Evolutionary conservation across 2,329 filamentous ascomycete species (phyloP), one percentile per base, ranked within the genome.

Genomic region (Xylariaceae sp.): DNA sequence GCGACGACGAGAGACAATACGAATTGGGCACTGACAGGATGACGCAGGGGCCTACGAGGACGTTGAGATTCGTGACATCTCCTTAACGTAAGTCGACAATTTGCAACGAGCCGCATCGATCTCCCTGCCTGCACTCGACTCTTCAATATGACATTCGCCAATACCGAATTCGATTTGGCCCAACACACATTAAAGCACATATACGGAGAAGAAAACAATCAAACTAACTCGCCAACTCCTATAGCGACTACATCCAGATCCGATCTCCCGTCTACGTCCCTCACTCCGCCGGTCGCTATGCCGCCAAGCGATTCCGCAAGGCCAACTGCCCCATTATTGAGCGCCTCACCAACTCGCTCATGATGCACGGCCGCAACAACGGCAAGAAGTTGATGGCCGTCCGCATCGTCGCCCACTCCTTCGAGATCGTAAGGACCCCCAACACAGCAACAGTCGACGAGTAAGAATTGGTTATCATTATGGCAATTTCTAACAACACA

Each of bases 321-420:
- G 94, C 95, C 76, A 95, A 97, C 86, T 99, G 94, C 90, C 94
- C 94, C 72, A 97, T 99, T 87, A 97, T 99, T 75, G 94, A 99
- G 89, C 93, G 94, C 77, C 88, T 99, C 70, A 99, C 94, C 85
- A 99, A 99, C 89, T 97, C 94, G 57, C 88, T 99, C 76, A 99
- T 99, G 95, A 97, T 97, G 93, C 96, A 99, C 88, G 94, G 94
- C 80, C 94, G 94, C 81, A 99, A 99, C 90, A 99, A 97, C 89
- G 94, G 94, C 80, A 99, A 99, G 89, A 99, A 99, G 90, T 87
- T 97, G 75, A 97, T 96, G 92, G 95, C 94, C 74, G 93, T 97
- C 77, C 91, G 94, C 80, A 99, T 99, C 69, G 92, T 99, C 71
- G 92, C 92, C 68, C 94, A 99, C 84, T 80, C 93, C 71, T 99